Evolutionary conservation across 1,139 yeast species (phyloP), one percentile per base, ranked within the genome.

Genomic region (Yamadazyma atmosphaerica): DNA sequence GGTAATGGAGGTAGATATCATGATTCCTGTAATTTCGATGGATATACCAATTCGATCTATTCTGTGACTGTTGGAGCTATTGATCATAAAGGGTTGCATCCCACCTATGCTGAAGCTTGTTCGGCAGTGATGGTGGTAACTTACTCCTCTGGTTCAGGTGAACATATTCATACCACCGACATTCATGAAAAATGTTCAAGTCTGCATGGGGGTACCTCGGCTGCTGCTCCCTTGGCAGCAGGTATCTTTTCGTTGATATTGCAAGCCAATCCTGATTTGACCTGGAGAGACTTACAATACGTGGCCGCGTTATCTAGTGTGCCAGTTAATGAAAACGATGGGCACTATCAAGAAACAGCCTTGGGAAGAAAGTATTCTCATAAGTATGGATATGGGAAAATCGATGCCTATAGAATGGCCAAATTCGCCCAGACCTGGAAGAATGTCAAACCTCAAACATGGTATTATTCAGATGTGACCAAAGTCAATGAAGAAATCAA

Each of bases 221-320:
- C 98, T 0, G 98, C 98, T 13, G 98, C 98, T 0, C 99, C 99
- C 0, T 72, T 94, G 40, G 98, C 98, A 0, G 97, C 98, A 0
- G 98, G 98, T 15, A 76, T 94, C 1, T 88, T 86, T 58, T 79
- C 98, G 0, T 69, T 94, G 39, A 87, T 86, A 2, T 68, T 92
- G 36, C 81, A 84, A 51, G 88, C 81, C 2, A 85, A 95, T 47
- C 96, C 97, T 1, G 73, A 82, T 4, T 73, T 94, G 43, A 86
- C 97, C 0, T 94, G 99, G 99, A 79, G 98, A 58, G 99, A 94
- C 57, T 72, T 90, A 42, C 99, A 94, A 63, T 86, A 89, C 54
- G 72, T 94, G 12, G 77, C 87, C 3, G 82, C 90, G 12, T 65
- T 83, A 38, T 75, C 88, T 33, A 83, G 96, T 1, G 76, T 77